A percentile compares a stretch with the other conserved stretches of the same genome.
Evolutionary conservation across 2,329 filamentous ascomycete species (phyloP).

Genomic region (Ophioceras dolichostomum): DNA sequence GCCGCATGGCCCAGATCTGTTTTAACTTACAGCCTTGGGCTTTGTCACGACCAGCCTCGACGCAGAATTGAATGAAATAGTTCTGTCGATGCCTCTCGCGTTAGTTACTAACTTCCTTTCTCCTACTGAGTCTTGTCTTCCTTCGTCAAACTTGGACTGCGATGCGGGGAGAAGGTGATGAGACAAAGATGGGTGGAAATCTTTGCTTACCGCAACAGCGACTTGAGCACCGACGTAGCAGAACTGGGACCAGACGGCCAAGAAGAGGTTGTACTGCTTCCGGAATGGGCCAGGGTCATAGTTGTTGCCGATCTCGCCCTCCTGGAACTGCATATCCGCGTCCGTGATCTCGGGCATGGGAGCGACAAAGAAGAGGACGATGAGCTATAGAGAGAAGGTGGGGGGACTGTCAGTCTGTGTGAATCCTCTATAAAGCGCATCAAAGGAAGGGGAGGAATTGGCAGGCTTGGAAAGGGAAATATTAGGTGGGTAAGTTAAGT

Average conservation of each 20-base stretch:
- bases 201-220: constrained; percentile 31
- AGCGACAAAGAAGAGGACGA: constrained; percentile 45
- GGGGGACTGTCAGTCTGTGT: no score
- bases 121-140: no score
- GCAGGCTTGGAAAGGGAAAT: no score
- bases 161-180: neutral
- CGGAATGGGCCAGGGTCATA: constrained; percentile 35
- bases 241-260: constrained; percentile 48
- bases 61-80: constrained; percentile 41
- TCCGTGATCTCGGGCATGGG: constrained; percentile 41
- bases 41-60: constrained; percentile 14
- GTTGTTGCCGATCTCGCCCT: constrained; percentile 23
- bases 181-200: constrained; percentile 18
- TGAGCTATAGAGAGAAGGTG: no score
- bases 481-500: no score
- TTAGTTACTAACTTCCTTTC: neutral
- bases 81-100: constrained; percentile 11
- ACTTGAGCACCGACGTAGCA: constrained; percentile 51
- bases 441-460: no score
- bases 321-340: constrained; percentile 46
- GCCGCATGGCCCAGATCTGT: no score
- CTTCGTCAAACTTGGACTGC: no score
- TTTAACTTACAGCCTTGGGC: constrained; percentile 9
- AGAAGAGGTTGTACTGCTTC: constrained; percentile 49
- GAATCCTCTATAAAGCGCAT: no score